Evolutionary conservation across 2,329 filamentous ascomycete genomes (phyloP).

Genomic region (Gaeumannomyces sp.): DNA sequence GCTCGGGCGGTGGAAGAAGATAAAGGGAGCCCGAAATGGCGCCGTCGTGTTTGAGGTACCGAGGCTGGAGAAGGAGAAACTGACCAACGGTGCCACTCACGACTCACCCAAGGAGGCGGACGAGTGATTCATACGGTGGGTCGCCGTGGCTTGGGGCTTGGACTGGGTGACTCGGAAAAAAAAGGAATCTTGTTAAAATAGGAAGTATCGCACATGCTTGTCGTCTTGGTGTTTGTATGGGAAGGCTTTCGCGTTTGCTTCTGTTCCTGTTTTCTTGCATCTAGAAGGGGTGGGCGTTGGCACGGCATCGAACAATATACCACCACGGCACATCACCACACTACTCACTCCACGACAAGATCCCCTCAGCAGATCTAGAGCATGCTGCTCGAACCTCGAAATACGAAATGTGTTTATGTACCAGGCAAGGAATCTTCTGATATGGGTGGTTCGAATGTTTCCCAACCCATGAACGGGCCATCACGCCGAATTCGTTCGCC

Average conservation of each 20-base stretch:
- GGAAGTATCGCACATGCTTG: not conserved
- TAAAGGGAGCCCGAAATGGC: slow-evolving; percentile 64
- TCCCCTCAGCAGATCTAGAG: not conserved
- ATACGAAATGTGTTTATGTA: not conserved
- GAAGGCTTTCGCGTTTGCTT: not conserved
- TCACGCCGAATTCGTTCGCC: no score
- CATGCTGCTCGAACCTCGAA: not conserved
- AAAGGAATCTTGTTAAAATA: not conserved
- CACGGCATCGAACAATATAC: not conserved
- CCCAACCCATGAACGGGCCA: no score
- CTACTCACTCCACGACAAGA: not conserved
- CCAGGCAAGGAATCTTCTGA: no score
- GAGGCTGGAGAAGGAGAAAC: slow-evolving; percentile 24
- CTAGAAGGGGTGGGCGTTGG: not conserved
- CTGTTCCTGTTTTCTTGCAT: not conserved
- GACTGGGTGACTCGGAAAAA: not conserved
- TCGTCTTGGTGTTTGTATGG: not conserved
- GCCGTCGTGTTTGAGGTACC: slow-evolving; percentile 84
- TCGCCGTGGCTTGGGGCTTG: not conserved
- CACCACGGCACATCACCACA: not conserved
- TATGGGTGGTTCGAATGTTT: no score
- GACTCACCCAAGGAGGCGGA: not conserved
- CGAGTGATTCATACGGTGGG: not conserved
- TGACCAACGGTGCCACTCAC: not conserved
- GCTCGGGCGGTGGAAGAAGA: slow-evolving; percentile 72